A percentile compares a stretch with the other conserved stretches of the same genome.
Conservation (phyloP, 2,329 filamentous ascomycete genomes). For the Trichophaea hybrida region DNA sequence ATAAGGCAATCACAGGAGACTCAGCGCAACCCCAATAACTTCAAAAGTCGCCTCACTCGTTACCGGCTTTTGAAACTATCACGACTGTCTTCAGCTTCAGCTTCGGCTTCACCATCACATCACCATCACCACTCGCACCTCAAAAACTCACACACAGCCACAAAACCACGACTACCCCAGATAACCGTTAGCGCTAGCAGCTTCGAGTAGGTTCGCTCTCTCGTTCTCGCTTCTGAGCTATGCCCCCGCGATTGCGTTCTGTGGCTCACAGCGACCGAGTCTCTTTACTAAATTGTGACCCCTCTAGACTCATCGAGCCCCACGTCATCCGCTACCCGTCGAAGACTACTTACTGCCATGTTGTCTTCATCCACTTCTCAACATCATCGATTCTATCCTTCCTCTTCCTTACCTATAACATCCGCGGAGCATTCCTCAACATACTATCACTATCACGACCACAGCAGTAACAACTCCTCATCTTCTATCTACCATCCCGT, state of each 20-base stretch:
- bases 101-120: slow-evolving; percentile 18
- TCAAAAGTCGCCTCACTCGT: background rate
- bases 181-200: background rate
- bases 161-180: slow-evolving; percentile 1
- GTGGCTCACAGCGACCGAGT: background rate
- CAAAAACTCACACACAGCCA: background rate
- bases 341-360: background rate
- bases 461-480: slow-evolving; percentile 5
- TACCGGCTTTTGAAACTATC: background rate
- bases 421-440: background rate
- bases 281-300: background rate
- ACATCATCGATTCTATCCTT: slow-evolving; percentile 4
- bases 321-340: slow-evolving; percentile 8
- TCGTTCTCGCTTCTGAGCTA: background rate
- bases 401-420: slow-evolving; percentile 5
- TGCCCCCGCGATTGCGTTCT: background rate
- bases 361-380: slow-evolving; percentile 7
- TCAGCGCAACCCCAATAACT: too few relatives aligned
- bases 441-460: slow-evolving; percentile 1
- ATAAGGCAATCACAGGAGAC: too few relatives aligned
- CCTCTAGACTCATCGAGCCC: background rate
- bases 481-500: background rate
- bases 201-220: background rate
- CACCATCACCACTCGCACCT: slow-evolving; percentile 1
- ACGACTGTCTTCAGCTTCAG: slow-evolving; percentile 15